Evolutionary conservation across 768 basidiomycete genomes (phyloP).

Genomic region (Suillus clintonianus): DNA sequence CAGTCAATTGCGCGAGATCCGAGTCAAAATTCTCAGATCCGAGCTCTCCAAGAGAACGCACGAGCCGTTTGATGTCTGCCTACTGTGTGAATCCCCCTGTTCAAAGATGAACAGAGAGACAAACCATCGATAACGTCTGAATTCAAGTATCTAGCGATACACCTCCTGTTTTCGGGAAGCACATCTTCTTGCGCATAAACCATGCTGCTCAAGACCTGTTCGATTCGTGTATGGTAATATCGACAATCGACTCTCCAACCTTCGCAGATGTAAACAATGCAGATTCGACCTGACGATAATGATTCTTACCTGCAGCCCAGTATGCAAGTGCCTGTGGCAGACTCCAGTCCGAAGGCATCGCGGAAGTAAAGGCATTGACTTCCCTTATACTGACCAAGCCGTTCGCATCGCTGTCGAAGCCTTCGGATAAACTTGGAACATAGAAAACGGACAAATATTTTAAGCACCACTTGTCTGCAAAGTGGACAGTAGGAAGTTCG

Average conservation of each 20-base stretch:
- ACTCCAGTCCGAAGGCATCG: constrained; percentile 35
- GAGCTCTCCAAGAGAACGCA: constrained; percentile 3
- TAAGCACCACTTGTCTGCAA: constrained; percentile 1
- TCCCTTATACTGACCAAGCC: constrained; percentile 40
- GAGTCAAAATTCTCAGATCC: constrained; percentile 25
- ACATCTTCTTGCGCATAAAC: constrained; percentile 13
- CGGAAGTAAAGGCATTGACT: constrained; percentile 32
- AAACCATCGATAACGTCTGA: neutral
- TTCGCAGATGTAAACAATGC: constrained; percentile 8
- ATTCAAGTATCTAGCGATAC: constrained; percentile 28
- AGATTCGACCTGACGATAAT: constrained; percentile 21
- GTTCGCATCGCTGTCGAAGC: constrained; percentile 43
- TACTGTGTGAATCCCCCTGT: neutral
- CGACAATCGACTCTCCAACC: neutral
- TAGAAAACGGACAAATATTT: neutral
- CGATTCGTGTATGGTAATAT: constrained; percentile 14
- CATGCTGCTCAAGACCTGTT: constrained; percentile 23
- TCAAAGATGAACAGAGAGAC: neutral
- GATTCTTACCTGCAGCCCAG: constrained; percentile 33
- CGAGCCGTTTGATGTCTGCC: neutral
- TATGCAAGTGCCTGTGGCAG: constrained; percentile 34
- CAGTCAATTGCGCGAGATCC: constrained; percentile 9
- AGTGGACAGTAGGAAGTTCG: neutral
- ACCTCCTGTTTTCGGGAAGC: constrained; percentile 19
- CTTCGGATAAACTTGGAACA: constrained; percentile 37